Base-by-base conservation (phyloP, 345 rosid species). In the Camelina hispida region DNA sequence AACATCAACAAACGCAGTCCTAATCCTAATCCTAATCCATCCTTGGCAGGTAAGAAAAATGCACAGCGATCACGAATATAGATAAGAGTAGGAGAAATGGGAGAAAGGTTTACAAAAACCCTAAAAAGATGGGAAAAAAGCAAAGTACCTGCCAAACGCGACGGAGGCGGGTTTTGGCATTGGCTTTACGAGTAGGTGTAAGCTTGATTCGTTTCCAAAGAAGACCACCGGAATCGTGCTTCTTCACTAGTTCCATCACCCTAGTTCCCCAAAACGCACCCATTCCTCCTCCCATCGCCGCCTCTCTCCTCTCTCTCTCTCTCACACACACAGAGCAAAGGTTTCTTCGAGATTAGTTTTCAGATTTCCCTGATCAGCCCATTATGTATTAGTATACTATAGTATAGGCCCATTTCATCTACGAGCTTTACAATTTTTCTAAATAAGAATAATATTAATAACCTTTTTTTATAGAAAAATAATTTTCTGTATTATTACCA, bases 191-290 rank as follows among this genome's bases (percentile, higher is more conserved):
- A 35, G 98, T 91, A 40, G 94, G 11, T 18, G 98, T 91, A 60
- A 93, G 97, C 78, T 93, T 93, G 65, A 93, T 93, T 75, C 97
- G 75, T 83, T 93, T 93, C 98, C 97, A 93, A 18, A 91, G 73
- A n/a, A 93, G 93, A 32, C 98, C 98, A 11, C 93, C 94, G 0
- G 94, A 91, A 78, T 93, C 97, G 65, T 89, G 93, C 71, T 89
- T 93, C 81, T 91, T 93, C 91, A 93, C 98, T 46, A 89, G 85
- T 87, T 91, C 98, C 96, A 89, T 67, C 66, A 88, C 87, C 62
- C 89, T 82, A 5, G 93, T 88, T 70, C 89, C 97, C 94, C 96
- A 89, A 76, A 93, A 91, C 55, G 88, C 93, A 32, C 86, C 84
- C 42, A 82, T 52, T 62, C 85, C 83, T 16, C 52, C 72, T 76